These are phyloP conservation scores for Macrophomina phaseolina DNA, from an alignment of 2,329 filamentous ascomycete genomes.

Conservation along the genomic window DNA sequence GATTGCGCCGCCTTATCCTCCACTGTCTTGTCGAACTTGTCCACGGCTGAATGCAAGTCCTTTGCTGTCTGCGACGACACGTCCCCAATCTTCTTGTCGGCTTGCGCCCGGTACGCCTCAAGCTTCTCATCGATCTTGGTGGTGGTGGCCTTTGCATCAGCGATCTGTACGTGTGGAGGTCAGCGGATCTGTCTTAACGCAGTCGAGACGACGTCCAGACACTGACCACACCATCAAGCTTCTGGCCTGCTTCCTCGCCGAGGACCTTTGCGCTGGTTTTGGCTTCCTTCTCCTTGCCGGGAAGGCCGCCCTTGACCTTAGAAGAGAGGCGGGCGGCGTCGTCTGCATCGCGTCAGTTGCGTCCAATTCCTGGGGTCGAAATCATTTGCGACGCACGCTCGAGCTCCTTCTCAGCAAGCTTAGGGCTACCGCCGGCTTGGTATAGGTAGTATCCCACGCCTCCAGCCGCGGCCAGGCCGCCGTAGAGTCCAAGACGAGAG, in stretches of 20 bases:
- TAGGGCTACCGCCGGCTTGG: constrained; percentile 78
- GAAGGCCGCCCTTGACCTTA: constrained; percentile 69
- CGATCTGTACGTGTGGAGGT: constrained; percentile 36
- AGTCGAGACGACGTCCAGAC: constrained; percentile 39
- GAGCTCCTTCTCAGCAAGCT: constrained; percentile 82
- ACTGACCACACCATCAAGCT: constrained; percentile 66
- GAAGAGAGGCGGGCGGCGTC: constrained; percentile 74
- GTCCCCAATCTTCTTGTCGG: constrained; percentile 67
- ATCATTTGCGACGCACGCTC: constrained; percentile 68
- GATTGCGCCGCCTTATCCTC: constrained; percentile 79
- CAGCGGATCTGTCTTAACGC: background rate
- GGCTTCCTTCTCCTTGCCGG: constrained; percentile 65
- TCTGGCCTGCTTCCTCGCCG: constrained; percentile 50
- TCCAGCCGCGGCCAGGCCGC: constrained; percentile 25
- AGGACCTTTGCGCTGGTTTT: constrained; percentile 67
- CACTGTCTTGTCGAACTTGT: constrained; percentile 82
- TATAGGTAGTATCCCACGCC: constrained; percentile 91
- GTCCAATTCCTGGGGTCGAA: constrained; percentile 28
- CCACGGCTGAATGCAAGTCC: constrained; percentile 61
- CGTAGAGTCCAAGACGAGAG: constrained; percentile 12
- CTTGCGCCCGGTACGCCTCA: constrained; percentile 56
- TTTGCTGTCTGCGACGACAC: constrained; percentile 67
- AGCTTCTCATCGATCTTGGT: constrained; percentile 69
- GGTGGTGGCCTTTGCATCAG: constrained; percentile 55
- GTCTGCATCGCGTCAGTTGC: constrained; percentile 56